phyloP scores from a whole-genome alignment of 805 yeast genomes.

The Teunomyces aglyptinius region DNA sequence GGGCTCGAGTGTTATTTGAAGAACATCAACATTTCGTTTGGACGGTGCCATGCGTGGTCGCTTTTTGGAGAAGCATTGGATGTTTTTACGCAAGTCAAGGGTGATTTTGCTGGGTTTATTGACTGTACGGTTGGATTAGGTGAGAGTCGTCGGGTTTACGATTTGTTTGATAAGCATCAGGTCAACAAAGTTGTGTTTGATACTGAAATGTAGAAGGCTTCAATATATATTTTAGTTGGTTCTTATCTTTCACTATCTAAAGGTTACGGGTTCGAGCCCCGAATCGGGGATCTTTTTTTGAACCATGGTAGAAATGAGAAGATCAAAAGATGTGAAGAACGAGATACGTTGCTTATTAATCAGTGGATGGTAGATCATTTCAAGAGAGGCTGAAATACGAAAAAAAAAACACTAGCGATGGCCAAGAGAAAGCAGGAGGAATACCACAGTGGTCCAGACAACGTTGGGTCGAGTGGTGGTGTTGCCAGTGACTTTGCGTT shows the following conservation, averaged over 20 bases:
- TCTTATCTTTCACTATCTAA: too few species aligned
- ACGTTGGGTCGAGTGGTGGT: too few species aligned
- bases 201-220: conserved; percentile 9
- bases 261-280: conserved; percentile 20
- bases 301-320: not conserved
- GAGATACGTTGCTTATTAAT: too few species aligned
- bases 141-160: conserved; percentile 47
- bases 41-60: conserved; percentile 62
- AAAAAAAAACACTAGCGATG: not conserved
- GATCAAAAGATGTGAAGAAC: not conserved
- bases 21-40: conserved; percentile 56
- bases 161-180: conserved; percentile 50
- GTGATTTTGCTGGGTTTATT: conserved; percentile 49
- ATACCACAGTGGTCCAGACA: not conserved
- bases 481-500: not conserved
- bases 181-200: conserved; percentile 56
- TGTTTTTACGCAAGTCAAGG: conserved; percentile 44
- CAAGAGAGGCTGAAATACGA: not conserved
- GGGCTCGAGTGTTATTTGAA: conserved; percentile 59
- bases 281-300: conserved; percentile 13
- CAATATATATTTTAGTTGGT: too few species aligned
- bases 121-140: conserved; percentile 46
- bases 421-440: not conserved
- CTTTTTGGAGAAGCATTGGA: conserved; percentile 52
- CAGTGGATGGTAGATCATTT: too few species aligned